These are phyloP conservation scores for cucumber (Cucumis sativus) DNA, from an alignment of 306 rosid species.

Conservation along the genomic window DNA sequence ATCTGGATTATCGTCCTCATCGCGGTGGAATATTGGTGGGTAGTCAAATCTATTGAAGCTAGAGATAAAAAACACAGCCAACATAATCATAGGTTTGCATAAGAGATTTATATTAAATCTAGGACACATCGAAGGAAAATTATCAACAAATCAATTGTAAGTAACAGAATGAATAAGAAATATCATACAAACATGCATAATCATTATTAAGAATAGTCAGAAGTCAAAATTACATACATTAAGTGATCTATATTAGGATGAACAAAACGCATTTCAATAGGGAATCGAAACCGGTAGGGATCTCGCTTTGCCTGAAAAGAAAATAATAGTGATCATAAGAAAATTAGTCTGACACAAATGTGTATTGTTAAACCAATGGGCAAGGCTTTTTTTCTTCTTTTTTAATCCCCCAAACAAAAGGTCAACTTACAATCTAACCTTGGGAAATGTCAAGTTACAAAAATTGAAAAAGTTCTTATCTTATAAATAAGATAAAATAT, in stretches of 20 bases:
- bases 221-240: constrained; percentile 38
- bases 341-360: constrained; percentile 5
- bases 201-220: not conserved
- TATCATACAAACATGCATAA: not conserved
- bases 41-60: constrained; percentile 86
- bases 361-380: not conserved
- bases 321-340: not conserved
- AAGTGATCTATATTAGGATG: constrained; percentile 90
- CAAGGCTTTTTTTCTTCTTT: not conserved
- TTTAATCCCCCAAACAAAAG: not conserved
- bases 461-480: not conserved
- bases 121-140: not conserved
- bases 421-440: not conserved
- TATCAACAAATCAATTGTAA: not conserved
- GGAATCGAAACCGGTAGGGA: constrained; percentile 91
- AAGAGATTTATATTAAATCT: not conserved
- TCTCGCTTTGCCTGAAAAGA: constrained; percentile 81
- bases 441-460: not conserved
- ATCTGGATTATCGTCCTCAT: constrained; percentile 58
- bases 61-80: constrained; percentile 23
- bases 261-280: constrained; percentile 85
- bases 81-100: not conserved
- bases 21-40: constrained; percentile 80
- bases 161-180: not conserved
- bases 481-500: not conserved